phyloP scores from a whole-genome alignment of 768 basidiomycete species.

The Rhizopogon vinicolor region DNA sequence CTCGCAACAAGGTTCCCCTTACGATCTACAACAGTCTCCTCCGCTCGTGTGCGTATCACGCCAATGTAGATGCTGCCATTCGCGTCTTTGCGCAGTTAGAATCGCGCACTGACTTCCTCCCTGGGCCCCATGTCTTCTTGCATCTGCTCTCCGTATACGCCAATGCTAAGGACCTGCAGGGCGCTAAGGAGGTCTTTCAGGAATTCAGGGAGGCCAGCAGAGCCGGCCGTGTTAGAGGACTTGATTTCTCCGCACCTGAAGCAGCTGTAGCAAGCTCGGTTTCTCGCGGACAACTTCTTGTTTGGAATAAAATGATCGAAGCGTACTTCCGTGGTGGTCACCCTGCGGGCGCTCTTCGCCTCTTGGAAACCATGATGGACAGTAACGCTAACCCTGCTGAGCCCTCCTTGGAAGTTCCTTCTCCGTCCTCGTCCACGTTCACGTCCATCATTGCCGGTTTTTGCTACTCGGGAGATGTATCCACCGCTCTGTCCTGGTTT shows the following conservation, averaged over 20 bases:
- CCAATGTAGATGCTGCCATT: constrained; percentile 55
- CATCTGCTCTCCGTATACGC: constrained; percentile 58
- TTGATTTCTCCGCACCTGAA: constrained; percentile 13
- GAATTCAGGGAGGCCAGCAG: constrained; percentile 46
- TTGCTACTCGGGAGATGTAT: constrained; percentile 47
- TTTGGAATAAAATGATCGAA: constrained; percentile 77
- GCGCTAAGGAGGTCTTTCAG: constrained; percentile 56
- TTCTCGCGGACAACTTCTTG: constrained; percentile 35
- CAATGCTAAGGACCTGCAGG: constrained; percentile 42
- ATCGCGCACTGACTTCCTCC: constrained; percentile 29
- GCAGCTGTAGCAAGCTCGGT: constrained; percentile 13
- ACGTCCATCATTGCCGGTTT: constrained; percentile 63
- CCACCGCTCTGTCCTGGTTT: constrained; percentile 70
- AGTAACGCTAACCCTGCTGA: constrained; percentile 30
- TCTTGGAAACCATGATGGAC: constrained; percentile 71
- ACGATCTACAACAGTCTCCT: constrained; percentile 52
- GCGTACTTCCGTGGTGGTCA: constrained; percentile 64
- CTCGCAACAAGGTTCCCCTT: constrained; percentile 25
- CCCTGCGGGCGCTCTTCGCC: constrained; percentile 55
- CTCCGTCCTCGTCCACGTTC: constrained; percentile 60
- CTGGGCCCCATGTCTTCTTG: constrained; percentile 37
- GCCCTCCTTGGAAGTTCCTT: constrained; percentile 40
- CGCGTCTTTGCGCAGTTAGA: constrained; percentile 64
- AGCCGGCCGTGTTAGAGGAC: constrained; percentile 29
- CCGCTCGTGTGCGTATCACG: constrained; percentile 53